Evolutionary conservation across 148 eudicot species (phyloP).

Genomic region (Camellia granthamiana): DNA sequence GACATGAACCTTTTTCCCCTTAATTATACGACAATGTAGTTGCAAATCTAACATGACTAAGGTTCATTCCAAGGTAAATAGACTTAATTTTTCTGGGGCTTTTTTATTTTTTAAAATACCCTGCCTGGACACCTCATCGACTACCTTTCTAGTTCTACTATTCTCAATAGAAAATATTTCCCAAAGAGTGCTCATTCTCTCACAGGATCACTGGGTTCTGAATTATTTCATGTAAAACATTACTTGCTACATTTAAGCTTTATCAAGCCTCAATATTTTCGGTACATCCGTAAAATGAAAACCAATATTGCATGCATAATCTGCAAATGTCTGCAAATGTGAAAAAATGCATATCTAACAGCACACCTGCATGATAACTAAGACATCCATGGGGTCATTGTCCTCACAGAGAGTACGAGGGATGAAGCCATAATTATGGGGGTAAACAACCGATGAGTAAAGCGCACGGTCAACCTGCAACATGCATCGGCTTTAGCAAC

Average conservation of each 20-base stretch:
- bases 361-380: constrained; percentile 79
- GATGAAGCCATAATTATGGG: constrained; percentile 77
- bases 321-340: constrained; percentile 4
- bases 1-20: not conserved
- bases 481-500: constrained; percentile 12
- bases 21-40: not conserved
- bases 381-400: constrained; percentile 75
- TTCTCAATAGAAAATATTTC: not conserved
- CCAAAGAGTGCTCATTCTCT: not conserved
- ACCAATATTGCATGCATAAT: not conserved
- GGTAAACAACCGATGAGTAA: constrained; percentile 78
- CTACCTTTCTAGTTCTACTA: not conserved
- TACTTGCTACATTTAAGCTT: not conserved
- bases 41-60: too few species aligned
- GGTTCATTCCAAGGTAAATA: not conserved
- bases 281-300: not conserved
- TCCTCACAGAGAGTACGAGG: constrained; percentile 83
- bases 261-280: not conserved
- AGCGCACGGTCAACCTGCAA: constrained; percentile 78
- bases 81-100: not conserved
- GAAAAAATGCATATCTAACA: constrained; percentile 11
- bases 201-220: not conserved
- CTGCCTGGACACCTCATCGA: not conserved
- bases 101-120: not conserved
- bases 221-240: not conserved